Percentiles rank a stretch among this genome's conserved stretches.
Evolutionary conservation across 371 early-diverging fungal species (phyloP).

Genomic region (Sporodiniella umbellata): DNA sequence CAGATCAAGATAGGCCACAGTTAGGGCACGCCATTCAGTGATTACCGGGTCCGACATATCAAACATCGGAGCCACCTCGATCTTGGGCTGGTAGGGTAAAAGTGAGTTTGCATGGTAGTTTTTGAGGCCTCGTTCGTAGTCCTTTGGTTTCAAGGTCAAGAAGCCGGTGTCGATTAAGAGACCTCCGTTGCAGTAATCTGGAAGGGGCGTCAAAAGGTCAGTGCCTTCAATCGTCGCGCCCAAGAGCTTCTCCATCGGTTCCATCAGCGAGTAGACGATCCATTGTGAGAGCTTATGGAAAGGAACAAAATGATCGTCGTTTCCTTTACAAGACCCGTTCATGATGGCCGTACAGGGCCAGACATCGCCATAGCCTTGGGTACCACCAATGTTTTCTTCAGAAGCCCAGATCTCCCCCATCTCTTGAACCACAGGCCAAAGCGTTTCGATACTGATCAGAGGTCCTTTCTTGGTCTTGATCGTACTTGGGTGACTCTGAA

Average conservation of each 20-base stretch:
- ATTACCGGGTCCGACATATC: slow-evolving; percentile 80
- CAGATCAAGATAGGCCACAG: slow-evolving; percentile 79
- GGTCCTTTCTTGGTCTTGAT: slow-evolving; percentile 46
- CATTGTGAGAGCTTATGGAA: slow-evolving; percentile 94
- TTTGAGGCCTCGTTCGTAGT: slow-evolving; percentile 43
- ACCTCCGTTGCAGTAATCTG: slow-evolving; percentile 91
- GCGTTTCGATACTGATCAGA: slow-evolving; percentile 58
- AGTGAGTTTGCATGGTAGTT: slow-evolving; percentile 45
- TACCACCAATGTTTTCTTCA: slow-evolving; percentile 54
- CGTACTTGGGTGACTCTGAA: slow-evolving; percentile 36
- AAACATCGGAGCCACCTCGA: slow-evolving; percentile 67
- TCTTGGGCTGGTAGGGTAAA: slow-evolving; percentile 41
- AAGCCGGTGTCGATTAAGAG: slow-evolving; percentile 48
- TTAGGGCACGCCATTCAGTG: slow-evolving; percentile 92
- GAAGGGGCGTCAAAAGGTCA: slow-evolving; percentile 79
- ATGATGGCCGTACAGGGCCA: slow-evolving; percentile 65
- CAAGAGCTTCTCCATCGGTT: slow-evolving; percentile 68
- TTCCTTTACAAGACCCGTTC: slow-evolving; percentile 17
- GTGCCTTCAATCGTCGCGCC: slow-evolving; percentile 64
- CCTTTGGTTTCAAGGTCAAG: slow-evolving; percentile 34
- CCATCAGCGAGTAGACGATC: slow-evolving; percentile 90
- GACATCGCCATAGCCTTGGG: slow-evolving; percentile 76
- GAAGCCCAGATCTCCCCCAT: slow-evolving; percentile 45
- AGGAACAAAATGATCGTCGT: slow-evolving; percentile 53
- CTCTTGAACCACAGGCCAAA: slow-evolving; percentile 80